A percentile compares a stretch with the other conserved stretches of the same genome.
Conservation (phyloP, 2,329 filamentous ascomycete species). For the Elsinoe necatrix region DNA sequence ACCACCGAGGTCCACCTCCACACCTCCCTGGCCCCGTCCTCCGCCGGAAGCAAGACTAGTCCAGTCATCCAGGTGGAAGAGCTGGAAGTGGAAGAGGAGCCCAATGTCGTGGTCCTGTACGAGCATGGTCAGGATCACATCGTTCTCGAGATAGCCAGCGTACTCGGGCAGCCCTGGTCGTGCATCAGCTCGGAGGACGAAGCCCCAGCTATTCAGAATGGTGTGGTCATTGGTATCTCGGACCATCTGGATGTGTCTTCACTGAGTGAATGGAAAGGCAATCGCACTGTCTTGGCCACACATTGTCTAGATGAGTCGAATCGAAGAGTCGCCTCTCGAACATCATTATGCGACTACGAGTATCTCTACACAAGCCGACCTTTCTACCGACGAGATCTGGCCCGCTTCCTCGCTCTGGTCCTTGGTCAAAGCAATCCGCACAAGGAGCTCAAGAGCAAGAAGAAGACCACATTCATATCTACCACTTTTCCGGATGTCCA, state of each 20-base stretch:
- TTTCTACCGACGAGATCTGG: slow-evolving; percentile 66
- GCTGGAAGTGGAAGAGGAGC: slow-evolving; percentile 28
- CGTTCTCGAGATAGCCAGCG: slow-evolving; percentile 66
- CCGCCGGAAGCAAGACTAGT: slow-evolving; percentile 13
- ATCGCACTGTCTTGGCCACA: slow-evolving; percentile 63
- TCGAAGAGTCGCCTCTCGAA: slow-evolving; percentile 48
- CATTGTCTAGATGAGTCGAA: slow-evolving; percentile 66
- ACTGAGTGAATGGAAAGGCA: slow-evolving; percentile 48
- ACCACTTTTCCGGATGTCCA: slow-evolving; percentile 83
- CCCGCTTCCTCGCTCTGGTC: slow-evolving; percentile 70
- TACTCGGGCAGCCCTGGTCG: slow-evolving; percentile 64
- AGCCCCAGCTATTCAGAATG: slow-evolving; percentile 47
- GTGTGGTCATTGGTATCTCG: slow-evolving; percentile 60
- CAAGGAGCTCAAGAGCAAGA: slow-evolving; percentile 66
- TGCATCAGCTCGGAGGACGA: slow-evolving; percentile 49
- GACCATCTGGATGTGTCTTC: slow-evolving; percentile 50
- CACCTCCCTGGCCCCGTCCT: slow-evolving; percentile 15
- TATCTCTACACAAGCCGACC: slow-evolving; percentile 69
- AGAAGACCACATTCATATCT: slow-evolving; percentile 74
- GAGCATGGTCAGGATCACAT: slow-evolving; percentile 64
- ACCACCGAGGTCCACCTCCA: slow-evolving; percentile 17
- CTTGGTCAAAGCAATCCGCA: slow-evolving; percentile 73
- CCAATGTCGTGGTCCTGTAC: slow-evolving; percentile 51
- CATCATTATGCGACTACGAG: slow-evolving; percentile 68
- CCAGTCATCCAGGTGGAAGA: slow-evolving; percentile 25